Evolutionary conservation across 2,329 filamentous ascomycete genomes (phyloP).

Genomic region (Uncinocarpus reesii): DNA sequence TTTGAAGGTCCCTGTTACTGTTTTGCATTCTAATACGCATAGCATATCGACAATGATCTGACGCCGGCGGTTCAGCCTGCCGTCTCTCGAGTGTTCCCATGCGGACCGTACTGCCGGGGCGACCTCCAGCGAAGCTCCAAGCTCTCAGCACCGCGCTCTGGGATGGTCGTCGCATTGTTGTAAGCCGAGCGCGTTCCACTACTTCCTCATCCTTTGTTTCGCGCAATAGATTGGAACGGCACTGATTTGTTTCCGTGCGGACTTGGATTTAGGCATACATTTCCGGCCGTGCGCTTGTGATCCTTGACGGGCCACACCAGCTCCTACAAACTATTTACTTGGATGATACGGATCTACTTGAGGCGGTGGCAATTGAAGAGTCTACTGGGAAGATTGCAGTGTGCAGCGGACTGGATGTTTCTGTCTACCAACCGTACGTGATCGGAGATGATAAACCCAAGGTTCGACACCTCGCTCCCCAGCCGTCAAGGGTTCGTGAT

Average conservation of each 20-base stretch:
- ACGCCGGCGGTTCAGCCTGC: conserved; percentile 10
- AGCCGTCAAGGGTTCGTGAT: no score
- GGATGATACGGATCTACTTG: conserved; percentile 57
- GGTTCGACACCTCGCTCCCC: conserved; percentile 39
- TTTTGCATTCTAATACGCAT: neutral
- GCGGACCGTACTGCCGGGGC: conserved; percentile 69
- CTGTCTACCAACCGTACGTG: conserved; percentile 68
- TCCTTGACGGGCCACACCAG: conserved; percentile 62
- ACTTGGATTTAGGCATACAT: conserved; percentile 60
- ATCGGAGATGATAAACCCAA: conserved; percentile 61
- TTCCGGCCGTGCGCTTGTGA: conserved; percentile 74
- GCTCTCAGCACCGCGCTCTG: conserved; percentile 64
- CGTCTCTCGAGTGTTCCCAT: conserved; percentile 44
- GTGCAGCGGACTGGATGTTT: conserved; percentile 55
- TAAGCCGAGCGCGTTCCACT: conserved; percentile 41
- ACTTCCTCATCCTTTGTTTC: neutral
- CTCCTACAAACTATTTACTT: conserved; percentile 88
- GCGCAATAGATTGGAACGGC: conserved; percentile 5
- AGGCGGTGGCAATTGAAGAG: conserved; percentile 73
- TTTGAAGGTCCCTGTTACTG: neutral
- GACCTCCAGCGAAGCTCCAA: conserved; percentile 67
- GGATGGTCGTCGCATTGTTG: conserved; percentile 62
- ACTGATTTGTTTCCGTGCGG: conserved; percentile 10
- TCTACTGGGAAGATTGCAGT: conserved; percentile 73
- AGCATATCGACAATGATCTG: conserved; percentile 15